Evolutionary conservation across 768 basidiomycete species (phyloP).

Genomic region (Suillus placidus): DNA sequence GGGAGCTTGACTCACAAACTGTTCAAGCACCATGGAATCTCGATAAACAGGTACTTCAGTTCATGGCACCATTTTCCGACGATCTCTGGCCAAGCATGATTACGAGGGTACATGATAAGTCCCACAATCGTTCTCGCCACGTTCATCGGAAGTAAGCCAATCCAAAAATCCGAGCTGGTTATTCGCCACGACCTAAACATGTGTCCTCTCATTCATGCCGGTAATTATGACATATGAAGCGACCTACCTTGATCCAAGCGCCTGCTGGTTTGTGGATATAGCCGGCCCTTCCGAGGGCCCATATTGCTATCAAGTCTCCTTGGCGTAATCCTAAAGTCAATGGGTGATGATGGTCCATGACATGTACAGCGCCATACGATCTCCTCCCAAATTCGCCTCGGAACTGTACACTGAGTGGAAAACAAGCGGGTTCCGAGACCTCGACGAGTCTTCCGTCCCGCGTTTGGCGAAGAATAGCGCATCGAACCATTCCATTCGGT

Average conservation of each 20-base stretch:
- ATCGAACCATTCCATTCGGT: conserved; percentile 6
- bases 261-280: conserved; percentile 5
- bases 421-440: neutral
- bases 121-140: neutral
- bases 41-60: neutral
- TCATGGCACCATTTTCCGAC: neutral
- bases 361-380: neutral
- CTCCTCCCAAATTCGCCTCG: neutral
- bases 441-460: neutral
- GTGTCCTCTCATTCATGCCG: neutral
- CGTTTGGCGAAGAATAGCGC: neutral
- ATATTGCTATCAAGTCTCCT: conserved; percentile 2
- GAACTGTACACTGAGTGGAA: conserved; percentile 1
- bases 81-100: neutral
- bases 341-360: neutral
- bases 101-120: neutral
- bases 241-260: conserved; percentile 4
- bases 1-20: neutral
- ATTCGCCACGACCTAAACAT: neutral
- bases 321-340: conserved; percentile 3
- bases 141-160: neutral
- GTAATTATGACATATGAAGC: neutral
- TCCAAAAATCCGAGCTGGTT: neutral
- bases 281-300: conserved; percentile 1
- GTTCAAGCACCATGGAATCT: conserved; percentile 2